These are phyloP conservation scores for Colletotrichum horii DNA, from an alignment of 2,329 filamentous ascomycete species.

Conservation along the genomic window DNA sequence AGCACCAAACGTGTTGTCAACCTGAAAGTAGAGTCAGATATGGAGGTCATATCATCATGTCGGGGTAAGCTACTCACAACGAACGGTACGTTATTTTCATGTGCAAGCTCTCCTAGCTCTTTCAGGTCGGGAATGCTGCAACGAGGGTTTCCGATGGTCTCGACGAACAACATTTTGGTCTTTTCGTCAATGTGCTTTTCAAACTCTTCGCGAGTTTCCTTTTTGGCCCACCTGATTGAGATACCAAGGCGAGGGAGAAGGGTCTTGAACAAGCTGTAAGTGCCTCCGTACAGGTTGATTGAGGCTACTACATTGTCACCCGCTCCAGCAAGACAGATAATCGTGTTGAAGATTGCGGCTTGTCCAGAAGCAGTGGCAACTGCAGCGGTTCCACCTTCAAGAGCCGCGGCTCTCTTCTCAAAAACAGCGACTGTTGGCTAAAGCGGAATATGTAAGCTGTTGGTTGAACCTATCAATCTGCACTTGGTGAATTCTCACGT, in stretches of 20 bases:
- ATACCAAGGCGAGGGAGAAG: slow-evolving; percentile 38
- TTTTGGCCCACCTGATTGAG: slow-evolving; percentile 66
- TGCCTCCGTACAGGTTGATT: slow-evolving; percentile 90
- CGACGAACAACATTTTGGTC: slow-evolving; percentile 89
- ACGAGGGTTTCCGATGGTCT: slow-evolving; percentile 90
- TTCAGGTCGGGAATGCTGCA: slow-evolving; percentile 82
- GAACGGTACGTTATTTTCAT: slow-evolving; percentile 34
- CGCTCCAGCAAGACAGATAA: slow-evolving; percentile 84
- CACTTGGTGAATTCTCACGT: slow-evolving; percentile 58
- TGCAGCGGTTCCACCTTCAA: slow-evolving; percentile 88
- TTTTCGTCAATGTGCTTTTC: slow-evolving; percentile 86
- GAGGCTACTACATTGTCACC: slow-evolving; percentile 95
- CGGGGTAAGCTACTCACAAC: slow-evolving; percentile 11
- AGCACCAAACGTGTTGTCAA: slow-evolving; percentile 76
- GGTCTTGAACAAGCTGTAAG: slow-evolving; percentile 97
- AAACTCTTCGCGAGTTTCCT: slow-evolving; percentile 85
- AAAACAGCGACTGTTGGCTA: slow-evolving; percentile 88
- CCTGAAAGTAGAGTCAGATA: slow-evolving; percentile 23
- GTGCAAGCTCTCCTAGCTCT: slow-evolving; percentile 67
- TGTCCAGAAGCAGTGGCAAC: slow-evolving; percentile 86
- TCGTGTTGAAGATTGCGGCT: slow-evolving; percentile 74
- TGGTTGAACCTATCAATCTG: not conserved
- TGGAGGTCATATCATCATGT: not conserved
- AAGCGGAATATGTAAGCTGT: not conserved
- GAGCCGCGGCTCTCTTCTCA: slow-evolving; percentile 90